Evolutionary conservation across 2,329 filamentous ascomycete genomes (phyloP).

Genomic region (Fusarium camptoceras): DNA sequence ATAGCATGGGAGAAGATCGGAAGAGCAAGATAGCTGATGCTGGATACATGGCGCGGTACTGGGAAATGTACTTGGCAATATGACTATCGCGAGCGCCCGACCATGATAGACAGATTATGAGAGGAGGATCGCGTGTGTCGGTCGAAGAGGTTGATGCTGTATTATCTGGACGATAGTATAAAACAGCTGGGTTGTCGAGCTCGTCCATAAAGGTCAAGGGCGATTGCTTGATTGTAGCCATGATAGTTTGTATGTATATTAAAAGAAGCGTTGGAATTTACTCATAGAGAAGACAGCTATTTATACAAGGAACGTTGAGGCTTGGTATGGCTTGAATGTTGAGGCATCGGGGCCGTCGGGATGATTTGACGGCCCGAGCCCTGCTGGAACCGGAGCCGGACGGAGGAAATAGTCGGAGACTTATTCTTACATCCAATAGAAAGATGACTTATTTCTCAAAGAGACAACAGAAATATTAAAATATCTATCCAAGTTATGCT

Average conservation of each 20-base stretch:
- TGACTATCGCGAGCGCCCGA: constrained; percentile 63
- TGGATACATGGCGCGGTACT: constrained; percentile 60
- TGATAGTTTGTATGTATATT: constrained; percentile 15
- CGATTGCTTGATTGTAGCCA: constrained; percentile 44
- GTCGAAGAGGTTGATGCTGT: background rate
- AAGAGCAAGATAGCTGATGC: constrained; percentile 60
- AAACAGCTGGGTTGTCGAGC: constrained; percentile 52
- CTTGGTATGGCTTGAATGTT: background rate
- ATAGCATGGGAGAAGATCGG: constrained; percentile 54
- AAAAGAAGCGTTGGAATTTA: too few species aligned
- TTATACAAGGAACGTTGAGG: background rate
- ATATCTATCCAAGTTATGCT: background rate
- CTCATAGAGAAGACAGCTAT: background rate
- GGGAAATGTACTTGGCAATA: constrained; percentile 63
- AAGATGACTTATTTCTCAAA: background rate
- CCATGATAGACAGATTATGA: constrained; percentile 63
- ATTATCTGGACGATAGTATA: constrained; percentile 47
- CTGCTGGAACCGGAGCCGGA: constrained; percentile 29
- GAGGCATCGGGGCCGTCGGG: constrained; percentile 13
- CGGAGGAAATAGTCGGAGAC: constrained; percentile 24
- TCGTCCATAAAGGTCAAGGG: constrained; percentile 53
- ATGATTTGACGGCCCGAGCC: constrained; percentile 29
- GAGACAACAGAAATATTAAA: background rate
- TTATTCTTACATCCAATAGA: background rate
- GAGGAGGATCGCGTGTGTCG: constrained; percentile 52